Conservation (phyloP, 441 rosid genomes). For the Kokia cookei region DNA sequence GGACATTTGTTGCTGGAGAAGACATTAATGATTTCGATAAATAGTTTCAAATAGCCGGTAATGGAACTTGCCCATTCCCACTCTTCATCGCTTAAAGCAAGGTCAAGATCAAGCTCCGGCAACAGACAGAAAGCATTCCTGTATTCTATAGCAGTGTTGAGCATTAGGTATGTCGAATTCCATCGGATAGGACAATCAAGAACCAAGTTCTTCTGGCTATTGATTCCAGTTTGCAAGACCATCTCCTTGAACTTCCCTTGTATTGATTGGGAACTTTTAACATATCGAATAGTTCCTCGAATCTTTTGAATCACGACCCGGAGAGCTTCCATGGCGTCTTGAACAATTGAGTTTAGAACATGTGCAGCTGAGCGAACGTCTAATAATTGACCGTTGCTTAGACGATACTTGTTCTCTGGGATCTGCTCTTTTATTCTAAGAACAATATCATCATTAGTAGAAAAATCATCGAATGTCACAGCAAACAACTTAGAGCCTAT, state of each 20-base stretch:
- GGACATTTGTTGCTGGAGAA: constrained; percentile 56
- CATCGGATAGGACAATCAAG: constrained; percentile 59
- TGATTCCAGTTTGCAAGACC: constrained; percentile 60
- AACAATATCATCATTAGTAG: constrained; percentile 56
- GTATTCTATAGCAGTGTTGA: constrained; percentile 65
- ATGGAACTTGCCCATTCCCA: constrained; percentile 72
- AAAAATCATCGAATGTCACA: constrained; percentile 62
- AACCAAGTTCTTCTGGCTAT: constrained; percentile 44
- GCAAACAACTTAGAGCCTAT: constrained; percentile 81
- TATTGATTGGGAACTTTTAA: constrained; percentile 65
- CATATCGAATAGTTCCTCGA: constrained; percentile 60
- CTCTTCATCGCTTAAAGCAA: constrained; percentile 58
- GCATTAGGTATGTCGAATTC: constrained; percentile 78
- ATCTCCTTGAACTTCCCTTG: constrained; percentile 69
- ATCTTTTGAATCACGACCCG: constrained; percentile 61
- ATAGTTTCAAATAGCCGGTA: constrained; percentile 51
- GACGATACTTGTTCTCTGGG: constrained; percentile 46
- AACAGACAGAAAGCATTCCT: constrained; percentile 51
- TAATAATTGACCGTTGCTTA: constrained; percentile 56
- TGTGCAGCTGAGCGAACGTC: constrained; percentile 75
- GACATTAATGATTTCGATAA: constrained; percentile 52
- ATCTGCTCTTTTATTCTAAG: constrained; percentile 60
- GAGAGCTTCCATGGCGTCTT: constrained; percentile 60
- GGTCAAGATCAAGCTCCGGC: constrained; percentile 57
- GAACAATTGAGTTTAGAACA: constrained; percentile 53